Conservation (phyloP, 75 land plant genomes). For the Adiantum capillusveneris region DNA sequence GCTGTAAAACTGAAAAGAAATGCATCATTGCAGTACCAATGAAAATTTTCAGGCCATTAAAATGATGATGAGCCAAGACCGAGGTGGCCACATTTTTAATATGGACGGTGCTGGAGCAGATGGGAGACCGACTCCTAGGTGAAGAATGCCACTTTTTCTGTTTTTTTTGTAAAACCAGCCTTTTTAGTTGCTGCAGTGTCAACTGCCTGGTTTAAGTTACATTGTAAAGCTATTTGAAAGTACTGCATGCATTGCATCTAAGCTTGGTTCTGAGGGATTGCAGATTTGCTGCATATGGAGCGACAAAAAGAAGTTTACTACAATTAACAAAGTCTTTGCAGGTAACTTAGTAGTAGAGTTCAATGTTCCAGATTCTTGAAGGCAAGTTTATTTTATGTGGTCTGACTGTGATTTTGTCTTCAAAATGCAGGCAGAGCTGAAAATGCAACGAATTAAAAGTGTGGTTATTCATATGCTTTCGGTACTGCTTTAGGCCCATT, state of each 20-base stretch:
- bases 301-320: conserved; percentile 93
- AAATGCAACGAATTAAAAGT: conserved; percentile 75
- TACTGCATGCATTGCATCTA: conserved; percentile 5
- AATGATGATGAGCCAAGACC: conserved; percentile 70
- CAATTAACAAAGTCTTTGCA: conserved; percentile 95
- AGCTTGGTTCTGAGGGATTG: conserved; percentile 2
- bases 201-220: too few species aligned
- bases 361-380: too few species aligned
- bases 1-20: too few species aligned
- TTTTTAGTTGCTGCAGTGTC: too few species aligned
- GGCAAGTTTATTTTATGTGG: too few species aligned
- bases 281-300: conserved; percentile 99
- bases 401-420: too few species aligned
- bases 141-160: too few species aligned
- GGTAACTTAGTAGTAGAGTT: conserved; percentile 34
- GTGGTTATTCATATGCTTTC: conserved; percentile 90
- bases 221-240: too few species aligned
- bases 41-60: conserved; percentile 66
- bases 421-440: conserved; percentile 76
- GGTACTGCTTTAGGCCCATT: conserved; percentile 21
- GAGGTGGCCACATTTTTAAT: conserved; percentile 95
- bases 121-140: conserved; percentile 98
- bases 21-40: too few species aligned
- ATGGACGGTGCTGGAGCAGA: conserved; percentile 99
- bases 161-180: too few species aligned